Base-by-base conservation (phyloP, 2,329 filamentous ascomycete genomes). In the Monilinia vaccinii-corymbosi region DNA sequence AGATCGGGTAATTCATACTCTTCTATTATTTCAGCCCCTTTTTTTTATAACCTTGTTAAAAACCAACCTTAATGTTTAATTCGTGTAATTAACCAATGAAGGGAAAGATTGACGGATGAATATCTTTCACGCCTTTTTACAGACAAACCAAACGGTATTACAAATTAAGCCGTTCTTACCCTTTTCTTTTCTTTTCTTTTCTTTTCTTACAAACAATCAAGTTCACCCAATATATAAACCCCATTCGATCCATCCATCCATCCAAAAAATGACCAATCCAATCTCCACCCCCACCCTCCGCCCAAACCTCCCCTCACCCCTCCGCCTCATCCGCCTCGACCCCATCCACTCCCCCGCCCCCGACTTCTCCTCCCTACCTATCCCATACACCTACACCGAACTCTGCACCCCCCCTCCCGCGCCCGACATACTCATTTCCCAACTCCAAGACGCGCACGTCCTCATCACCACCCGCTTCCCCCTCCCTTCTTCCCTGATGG, bases 391-490 rank as follows among this genome's bases (percentile, higher is more conserved):
- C n/a, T 66, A 66, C 56, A 62, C 58, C 31, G 60, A 59, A 14
- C 62, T 68, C 34, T 31, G 58, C 23, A 59, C 47, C 38, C 63
- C 63, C 61, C 51, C 31, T 48, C 73, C 5, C 62, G 67, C 7
- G 66, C 66, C 47, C 10, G n/a, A 23, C 14, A 14, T 23, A 18
- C 66, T 74, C 44, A 70, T 76, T 40, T 38, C 55, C 8, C 28
- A 44, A 14, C 46, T 51, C 31, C 48, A 44, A 32, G 4, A n/a
- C 6, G 75, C 74, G 36, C 71, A 73, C 60, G 67, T 78, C 8
- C 63, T 73, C 11, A 70, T 77, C 56, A 66, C 69, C 44, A 74
- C 71, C 6, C 50, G 49, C 4, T 53, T 38, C 11, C 72, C 70
- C 10, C 60, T 77, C 31, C 60, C 65, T 4, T 69, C 69, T 7